Conservation (phyloP, 2,329 filamentous ascomycete species). For the Colletotrichum tanaceti region DNA sequence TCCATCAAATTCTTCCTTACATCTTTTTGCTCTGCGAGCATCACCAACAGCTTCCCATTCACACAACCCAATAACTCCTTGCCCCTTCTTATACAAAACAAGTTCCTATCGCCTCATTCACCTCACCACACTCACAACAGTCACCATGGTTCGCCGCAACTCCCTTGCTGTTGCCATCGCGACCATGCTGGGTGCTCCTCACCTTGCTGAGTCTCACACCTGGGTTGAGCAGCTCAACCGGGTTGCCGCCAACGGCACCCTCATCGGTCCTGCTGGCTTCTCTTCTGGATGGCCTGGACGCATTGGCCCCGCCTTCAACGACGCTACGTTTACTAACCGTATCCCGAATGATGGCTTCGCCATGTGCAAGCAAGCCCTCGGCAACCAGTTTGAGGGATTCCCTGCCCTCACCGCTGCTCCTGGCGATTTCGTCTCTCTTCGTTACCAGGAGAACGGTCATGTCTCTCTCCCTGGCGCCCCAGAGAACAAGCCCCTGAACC, state of each 20-base stretch:
- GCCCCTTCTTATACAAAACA: slow-evolving; percentile 5
- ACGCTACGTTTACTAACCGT: slow-evolving; percentile 70
- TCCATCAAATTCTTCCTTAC: not conserved
- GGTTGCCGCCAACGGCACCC: slow-evolving; percentile 79
- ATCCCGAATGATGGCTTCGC: slow-evolving; percentile 64
- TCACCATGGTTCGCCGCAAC: slow-evolving; percentile 37
- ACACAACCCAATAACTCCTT: not conserved
- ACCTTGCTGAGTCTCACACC: slow-evolving; percentile 69
- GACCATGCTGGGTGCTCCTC: slow-evolving; percentile 42
- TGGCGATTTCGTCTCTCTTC: slow-evolving; percentile 74
- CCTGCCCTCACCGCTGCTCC: slow-evolving; percentile 70
- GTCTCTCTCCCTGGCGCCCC: slow-evolving; percentile 70
- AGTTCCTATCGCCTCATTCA: not conserved
- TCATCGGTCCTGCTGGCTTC: slow-evolving; percentile 77
- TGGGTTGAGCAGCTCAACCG: slow-evolving; percentile 84
- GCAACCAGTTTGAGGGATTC: slow-evolving; percentile 51
- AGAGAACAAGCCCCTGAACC: slow-evolving; percentile 70
- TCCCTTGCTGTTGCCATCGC: slow-evolving; percentile 46
- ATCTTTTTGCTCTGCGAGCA: slow-evolving; percentile 6
- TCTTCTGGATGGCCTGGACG: slow-evolving; percentile 77
- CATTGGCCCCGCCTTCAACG: slow-evolving; percentile 63
- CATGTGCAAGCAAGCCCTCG: slow-evolving; percentile 28
- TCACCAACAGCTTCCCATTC: slow-evolving; percentile 10
- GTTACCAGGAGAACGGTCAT: slow-evolving; percentile 82
- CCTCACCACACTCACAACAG: slow-evolving; percentile 17